Evolutionary conservation across 495 filamentous ascomycete genomes (phyloP), one percentile per base, ranked within the genome.

Genomic region (Hypoxylon trugodes): DNA sequence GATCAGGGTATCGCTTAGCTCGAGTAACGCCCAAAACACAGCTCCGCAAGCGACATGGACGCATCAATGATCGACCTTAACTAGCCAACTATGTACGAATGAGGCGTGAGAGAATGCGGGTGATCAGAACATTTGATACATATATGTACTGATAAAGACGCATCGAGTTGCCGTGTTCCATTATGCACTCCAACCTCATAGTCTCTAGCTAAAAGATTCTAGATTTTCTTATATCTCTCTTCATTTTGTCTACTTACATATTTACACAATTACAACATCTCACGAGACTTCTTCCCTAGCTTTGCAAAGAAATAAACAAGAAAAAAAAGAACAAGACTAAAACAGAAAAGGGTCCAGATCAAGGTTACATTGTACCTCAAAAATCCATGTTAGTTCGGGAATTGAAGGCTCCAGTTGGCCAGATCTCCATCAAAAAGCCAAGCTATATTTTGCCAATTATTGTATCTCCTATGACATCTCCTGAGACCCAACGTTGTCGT

Each of bases 41-140:
- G n/a, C n/a, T n/a, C n/a, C n/a, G 33, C 46, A 47, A 61, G 55
- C 51, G 22, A 52, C n/a, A n/a, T n/a, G n/a, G n/a, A n/a, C 24
- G 56, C 63, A 66, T 66, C 52, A 51, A 66, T 47, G 63, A 66
- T 66, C 63, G 30, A 30, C 46, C 56, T 35, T 66, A 26, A 26
- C 51, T 38, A 21, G 25, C 51, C 50, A 57, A 36, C 36, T 4
- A 19, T 37, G 36, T 51, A 50, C 9, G 46, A 57, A 58, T 21
- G 60, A 38, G 45, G 40, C 21, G 51, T 49, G 24, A 43, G 63
- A n/a, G n/a, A n/a, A 61, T 41, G 30, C 37, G 48, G 62, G 8
- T 36, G 56, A 59, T 42, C 55, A 41, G 35, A 47, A 13, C 50
- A 49, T 25, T 15, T 41, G 10, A 35, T 30, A 43, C 25, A 46